Percentiles rank a stretch among this genome's conserved stretches.
Evolutionary conservation across 805 yeast genomes (phyloP).

Genomic region (Hanseniaspora singularis): DNA sequence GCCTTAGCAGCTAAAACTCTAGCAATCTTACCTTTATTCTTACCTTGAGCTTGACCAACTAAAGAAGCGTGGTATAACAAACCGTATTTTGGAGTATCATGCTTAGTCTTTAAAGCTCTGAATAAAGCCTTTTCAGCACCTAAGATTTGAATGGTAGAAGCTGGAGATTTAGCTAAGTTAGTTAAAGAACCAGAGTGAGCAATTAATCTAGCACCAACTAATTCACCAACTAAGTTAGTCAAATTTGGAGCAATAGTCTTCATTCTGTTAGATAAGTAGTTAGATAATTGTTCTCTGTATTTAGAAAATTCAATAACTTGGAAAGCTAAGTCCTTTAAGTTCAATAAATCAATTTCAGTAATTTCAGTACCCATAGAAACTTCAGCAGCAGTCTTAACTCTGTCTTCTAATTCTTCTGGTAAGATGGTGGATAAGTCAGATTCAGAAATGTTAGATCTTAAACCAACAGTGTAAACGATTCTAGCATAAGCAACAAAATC

Average conservation of each 20-base stretch:
- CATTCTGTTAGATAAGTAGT: conserved; percentile 88
- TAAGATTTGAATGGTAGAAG: conserved; percentile 93
- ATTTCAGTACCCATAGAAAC: conserved; percentile 99
- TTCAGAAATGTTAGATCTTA: conserved; percentile 79
- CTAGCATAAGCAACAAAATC: conserved; percentile 96
- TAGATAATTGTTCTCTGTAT: conserved; percentile 90
- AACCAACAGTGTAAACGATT: conserved; percentile 85
- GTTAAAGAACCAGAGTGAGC: conserved; percentile 94
- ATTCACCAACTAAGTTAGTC: conserved; percentile 90
- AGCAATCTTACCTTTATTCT: conserved; percentile 97
- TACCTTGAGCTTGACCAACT: conserved; percentile 96
- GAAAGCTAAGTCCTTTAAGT: conserved; percentile 83
- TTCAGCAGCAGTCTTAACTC: conserved; percentile 92
- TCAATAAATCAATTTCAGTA: conserved; percentile 76
- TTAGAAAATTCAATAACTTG: conserved; percentile 93
- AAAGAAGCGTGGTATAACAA: conserved; percentile 90
- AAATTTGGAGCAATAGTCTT: conserved; percentile 97
- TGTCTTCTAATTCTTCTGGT: conserved; percentile 87
- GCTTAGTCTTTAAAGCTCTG: conserved; percentile 97
- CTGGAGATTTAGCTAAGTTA: conserved; percentile 94
- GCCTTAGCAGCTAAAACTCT: conserved; percentile 98
- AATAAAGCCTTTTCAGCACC: conserved; percentile 99
- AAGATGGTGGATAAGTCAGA: conserved; percentile 81
- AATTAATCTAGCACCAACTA: conserved; percentile 95
- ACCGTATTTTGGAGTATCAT: conserved; percentile 98